Conservation (phyloP, 2,329 filamentous ascomycete species). For the Stemphylium lycopersici region DNA sequence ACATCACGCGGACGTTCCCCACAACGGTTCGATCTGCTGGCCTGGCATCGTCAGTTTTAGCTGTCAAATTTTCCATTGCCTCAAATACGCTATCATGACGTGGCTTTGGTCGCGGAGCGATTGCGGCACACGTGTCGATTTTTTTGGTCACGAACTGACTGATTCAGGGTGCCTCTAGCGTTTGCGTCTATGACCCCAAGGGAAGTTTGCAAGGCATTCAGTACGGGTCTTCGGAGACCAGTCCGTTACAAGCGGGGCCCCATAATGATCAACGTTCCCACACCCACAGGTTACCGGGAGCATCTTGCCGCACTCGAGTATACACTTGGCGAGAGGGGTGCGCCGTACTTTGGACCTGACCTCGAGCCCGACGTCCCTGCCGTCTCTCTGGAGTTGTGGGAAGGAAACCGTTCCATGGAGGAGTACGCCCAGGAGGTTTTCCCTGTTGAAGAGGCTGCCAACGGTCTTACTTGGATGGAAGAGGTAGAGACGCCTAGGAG, state of each 20-base stretch:
- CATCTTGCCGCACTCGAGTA: conserved; percentile 74
- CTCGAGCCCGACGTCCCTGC: conserved; percentile 68
- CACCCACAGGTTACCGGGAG: conserved; percentile 85
- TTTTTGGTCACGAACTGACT: conserved; percentile 34
- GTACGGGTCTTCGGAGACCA: conserved; percentile 75
- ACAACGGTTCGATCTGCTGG: conserved; percentile 29
- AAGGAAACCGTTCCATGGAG: conserved; percentile 86
- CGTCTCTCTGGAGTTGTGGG: conserved; percentile 84
- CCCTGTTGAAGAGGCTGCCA: conserved; percentile 90
- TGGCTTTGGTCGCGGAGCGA: conserved; percentile 8
- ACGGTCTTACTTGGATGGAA: conserved; percentile 92
- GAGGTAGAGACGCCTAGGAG: conserved; percentile 52
- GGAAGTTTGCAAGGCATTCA: conserved; percentile 82
- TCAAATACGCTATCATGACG: conserved; percentile 15
- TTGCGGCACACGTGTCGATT: conserved; percentile 20
- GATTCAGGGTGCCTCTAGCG: conserved; percentile 76
- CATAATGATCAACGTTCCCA: conserved; percentile 83
- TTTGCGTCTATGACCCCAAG: conserved; percentile 86
- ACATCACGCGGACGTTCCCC: conserved; percentile 28
- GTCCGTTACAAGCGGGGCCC: conserved; percentile 79
- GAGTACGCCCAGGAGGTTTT: conserved; percentile 96
- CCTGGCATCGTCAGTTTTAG: conserved; percentile 17
- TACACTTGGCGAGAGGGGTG: conserved; percentile 64
- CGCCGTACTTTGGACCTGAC: conserved; percentile 68
- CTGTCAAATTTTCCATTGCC: conserved; percentile 16